These are phyloP conservation scores for Botrytis fabae DNA, from an alignment of 2,329 filamentous ascomycete genomes.

Conservation along the genomic window DNA sequence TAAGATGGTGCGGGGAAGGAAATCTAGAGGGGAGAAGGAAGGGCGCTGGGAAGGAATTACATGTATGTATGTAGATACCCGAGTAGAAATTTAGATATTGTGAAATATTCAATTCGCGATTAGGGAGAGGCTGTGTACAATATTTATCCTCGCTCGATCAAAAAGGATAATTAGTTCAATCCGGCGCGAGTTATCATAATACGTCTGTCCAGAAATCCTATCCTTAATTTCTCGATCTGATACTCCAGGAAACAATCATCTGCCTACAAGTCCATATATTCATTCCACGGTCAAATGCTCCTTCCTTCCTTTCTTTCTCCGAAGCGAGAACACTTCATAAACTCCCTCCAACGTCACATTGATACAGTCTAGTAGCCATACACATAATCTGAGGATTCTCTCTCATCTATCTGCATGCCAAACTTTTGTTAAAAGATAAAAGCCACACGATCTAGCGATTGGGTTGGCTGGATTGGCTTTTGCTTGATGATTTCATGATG, in stretches of 20 bases:
- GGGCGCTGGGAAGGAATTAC: not conserved
- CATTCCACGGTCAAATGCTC: not conserved
- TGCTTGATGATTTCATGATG: not conserved
- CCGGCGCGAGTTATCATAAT: not conserved
- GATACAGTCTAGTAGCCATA: not conserved
- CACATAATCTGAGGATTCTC: not conserved
- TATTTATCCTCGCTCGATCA: not conserved
- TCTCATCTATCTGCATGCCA: not conserved
- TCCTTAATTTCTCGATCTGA: not conserved
- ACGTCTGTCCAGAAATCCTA: not conserved
- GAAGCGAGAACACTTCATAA: not conserved
- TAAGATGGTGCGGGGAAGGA: not conserved
- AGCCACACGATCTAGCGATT: conserved; percentile 40
- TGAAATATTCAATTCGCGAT: not conserved
- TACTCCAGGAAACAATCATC: not conserved
- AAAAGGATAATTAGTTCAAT: not conserved
- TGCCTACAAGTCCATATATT: not conserved
- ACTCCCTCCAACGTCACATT: not conserved
- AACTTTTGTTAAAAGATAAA: conserved; percentile 25
- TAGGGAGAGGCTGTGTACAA: not conserved
- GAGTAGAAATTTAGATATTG: not conserved
- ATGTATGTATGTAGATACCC: conserved; percentile 18
- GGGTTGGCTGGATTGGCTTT: conserved; percentile 34
- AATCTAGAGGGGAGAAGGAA: not conserved
- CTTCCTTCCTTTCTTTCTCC: not conserved